These are phyloP conservation scores for Cercospora janseana DNA, from an alignment of 2,329 filamentous ascomycete genomes.

Conservation along the genomic window DNA sequence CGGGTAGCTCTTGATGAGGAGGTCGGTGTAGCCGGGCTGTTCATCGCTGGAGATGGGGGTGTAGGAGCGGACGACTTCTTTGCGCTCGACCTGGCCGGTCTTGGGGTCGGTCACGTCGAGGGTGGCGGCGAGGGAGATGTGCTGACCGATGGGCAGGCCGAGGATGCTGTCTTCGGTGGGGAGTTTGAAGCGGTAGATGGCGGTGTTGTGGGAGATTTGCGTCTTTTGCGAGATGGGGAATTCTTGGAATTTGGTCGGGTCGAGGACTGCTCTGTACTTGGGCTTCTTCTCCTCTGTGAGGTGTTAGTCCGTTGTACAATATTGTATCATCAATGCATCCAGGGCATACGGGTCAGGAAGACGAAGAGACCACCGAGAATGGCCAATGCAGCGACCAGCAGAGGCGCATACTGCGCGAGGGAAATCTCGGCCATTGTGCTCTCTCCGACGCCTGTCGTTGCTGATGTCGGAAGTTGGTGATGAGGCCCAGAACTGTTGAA, in stretches of 20 bases:
- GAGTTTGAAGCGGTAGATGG: conserved; percentile 95
- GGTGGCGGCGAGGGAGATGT: conserved; percentile 89
- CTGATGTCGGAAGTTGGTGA: neutral
- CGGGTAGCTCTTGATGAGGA: conserved; percentile 96
- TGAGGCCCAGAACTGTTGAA: conserved; percentile 2
- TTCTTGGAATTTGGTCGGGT: conserved; percentile 83
- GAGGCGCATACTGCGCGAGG: conserved; percentile 15
- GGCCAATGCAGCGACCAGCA: conserved; percentile 18
- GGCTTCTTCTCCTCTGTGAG: conserved; percentile 22
- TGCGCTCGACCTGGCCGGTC: conserved; percentile 68
- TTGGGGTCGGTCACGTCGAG: conserved; percentile 64
- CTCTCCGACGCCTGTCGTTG: neutral
- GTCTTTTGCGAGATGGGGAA: conserved; percentile 95
- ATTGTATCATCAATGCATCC: neutral
- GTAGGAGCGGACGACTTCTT: conserved; percentile 88
- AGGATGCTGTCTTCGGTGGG: conserved; percentile 76
- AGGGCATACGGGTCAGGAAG: conserved; percentile 19
- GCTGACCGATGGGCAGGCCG: conserved; percentile 95
- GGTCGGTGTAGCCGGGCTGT: conserved; percentile 87
- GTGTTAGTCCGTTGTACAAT: neutral
- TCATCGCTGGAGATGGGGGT: conserved; percentile 89
- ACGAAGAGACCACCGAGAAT: conserved; percentile 19
- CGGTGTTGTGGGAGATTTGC: conserved; percentile 94
- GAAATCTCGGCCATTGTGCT: conserved; percentile 13
- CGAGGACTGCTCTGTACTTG: conserved; percentile 80